Evolutionary conservation across 2,329 filamentous ascomycete genomes (phyloP).

Genomic region (Penicillium sp.): DNA sequence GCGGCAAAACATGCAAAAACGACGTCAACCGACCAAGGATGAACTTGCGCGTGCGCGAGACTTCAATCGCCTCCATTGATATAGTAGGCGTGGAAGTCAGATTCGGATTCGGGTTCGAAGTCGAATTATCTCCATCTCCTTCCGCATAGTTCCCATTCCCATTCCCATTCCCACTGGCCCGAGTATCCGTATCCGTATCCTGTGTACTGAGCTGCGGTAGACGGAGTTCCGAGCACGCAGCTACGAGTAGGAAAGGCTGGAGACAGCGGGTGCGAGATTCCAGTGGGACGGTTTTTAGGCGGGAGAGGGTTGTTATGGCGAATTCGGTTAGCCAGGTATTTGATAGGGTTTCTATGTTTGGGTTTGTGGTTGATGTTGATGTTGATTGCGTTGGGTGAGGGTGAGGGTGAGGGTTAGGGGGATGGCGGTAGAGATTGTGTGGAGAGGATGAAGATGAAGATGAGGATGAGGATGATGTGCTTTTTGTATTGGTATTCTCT

Average conservation of each 20-base stretch:
- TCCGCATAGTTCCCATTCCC: neutral
- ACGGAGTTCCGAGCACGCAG: slow-evolving; percentile 50
- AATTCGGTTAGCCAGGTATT: slow-evolving; percentile 49
- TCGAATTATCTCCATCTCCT: slow-evolving; percentile 16
- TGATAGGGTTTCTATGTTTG: slow-evolving; percentile 19
- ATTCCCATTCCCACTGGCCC: neutral
- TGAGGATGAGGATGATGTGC: neutral
- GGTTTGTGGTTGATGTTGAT: slow-evolving; percentile 11
- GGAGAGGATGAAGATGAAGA: slow-evolving; percentile 5
- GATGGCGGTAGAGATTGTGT: slow-evolving; percentile 8
- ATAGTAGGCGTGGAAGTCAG: slow-evolving; percentile 29
- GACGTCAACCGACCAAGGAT: slow-evolving; percentile 49
- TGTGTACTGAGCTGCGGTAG: slow-evolving; percentile 35
- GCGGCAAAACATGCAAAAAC: slow-evolving; percentile 47
- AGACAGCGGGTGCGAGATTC: slow-evolving; percentile 54
- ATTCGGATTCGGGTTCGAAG: slow-evolving; percentile 25
- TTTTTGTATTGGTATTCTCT: neutral
- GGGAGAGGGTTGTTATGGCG: slow-evolving; percentile 49
- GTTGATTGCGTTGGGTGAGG: too few species aligned
- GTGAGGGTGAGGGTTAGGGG: too few species aligned
- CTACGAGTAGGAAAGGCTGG: slow-evolving; percentile 53
- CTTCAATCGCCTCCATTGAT: slow-evolving; percentile 43
- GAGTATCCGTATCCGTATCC: too few species aligned
- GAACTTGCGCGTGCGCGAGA: slow-evolving; percentile 48
- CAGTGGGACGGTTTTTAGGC: slow-evolving; percentile 49